Evolutionary conservation across 345 rosid species (phyloP), one percentile per base, ranked within the genome.

Genomic region (Pistacia atlantica): DNA sequence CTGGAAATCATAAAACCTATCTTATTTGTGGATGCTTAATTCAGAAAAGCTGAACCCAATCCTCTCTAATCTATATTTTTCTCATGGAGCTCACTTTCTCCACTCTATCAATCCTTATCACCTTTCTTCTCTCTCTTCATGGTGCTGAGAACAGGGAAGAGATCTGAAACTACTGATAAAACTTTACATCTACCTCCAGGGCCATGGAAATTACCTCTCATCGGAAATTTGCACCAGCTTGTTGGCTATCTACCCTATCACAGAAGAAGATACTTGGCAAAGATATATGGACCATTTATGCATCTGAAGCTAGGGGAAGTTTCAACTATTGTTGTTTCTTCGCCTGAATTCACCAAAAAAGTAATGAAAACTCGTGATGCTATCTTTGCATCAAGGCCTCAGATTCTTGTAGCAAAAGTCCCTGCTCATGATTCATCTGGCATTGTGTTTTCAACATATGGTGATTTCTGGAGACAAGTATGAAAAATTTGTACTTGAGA

Each of bases 221-320:
- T 83, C 11, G 88, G 86, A 11, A 85, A 80, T 58, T 18, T 83
- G 63, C 86, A 77, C 63, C 81, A 25, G 25, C 25, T 25, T 25
- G 25, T 25, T 25, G 25, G 25, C 25, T 25, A 25, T 25, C 0
- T 25, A 25, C 25, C 25, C 25, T 25, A 25, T 25, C 25, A 25
- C 25, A 25, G 25, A 25, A 25, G 25, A 25, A 25, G 25, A 25
- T 25, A 25, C 25, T 25, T 0, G 25, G 25, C 25, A 25, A 25
- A 25, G 25, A 25, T 25, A 25, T 25, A 25, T 25, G 25, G 25
- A 25, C 25, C 80, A 0, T n/a, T 81, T 12, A 77, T 81, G 84
- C 71, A 73, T 18, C 46, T 81, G 0, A 72, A 68, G 46, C 75
- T 81, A 0, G 80, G 84, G 2, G 78, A 77, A 57, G 48, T 73